A percentile compares a stretch with the other conserved stretches of the same genome.
These are phyloP conservation scores for Blastobotrys chiropterorum DNA, from an alignment of 805 yeast genomes.

Conservation along the genomic window DNA sequence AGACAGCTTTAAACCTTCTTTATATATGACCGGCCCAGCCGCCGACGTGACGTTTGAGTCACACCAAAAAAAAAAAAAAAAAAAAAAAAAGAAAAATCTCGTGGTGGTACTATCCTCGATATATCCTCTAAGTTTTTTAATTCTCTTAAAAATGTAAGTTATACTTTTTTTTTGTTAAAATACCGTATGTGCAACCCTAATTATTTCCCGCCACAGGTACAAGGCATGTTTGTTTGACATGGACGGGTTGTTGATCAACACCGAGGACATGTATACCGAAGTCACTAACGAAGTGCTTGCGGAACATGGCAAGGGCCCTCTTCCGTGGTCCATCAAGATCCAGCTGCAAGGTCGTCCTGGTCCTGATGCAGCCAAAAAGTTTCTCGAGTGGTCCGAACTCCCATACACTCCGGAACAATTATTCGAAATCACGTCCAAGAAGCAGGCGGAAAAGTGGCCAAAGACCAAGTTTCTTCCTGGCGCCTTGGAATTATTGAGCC, in stretches of 20 bases:
- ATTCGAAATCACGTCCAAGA: constrained; percentile 42
- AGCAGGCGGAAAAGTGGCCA: constrained; percentile 58
- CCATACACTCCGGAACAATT: constrained; percentile 65
- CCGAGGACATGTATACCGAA: constrained; percentile 87
- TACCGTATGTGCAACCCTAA: constrained; percentile 17
- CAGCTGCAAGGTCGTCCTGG: constrained; percentile 91
- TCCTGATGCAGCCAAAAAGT: constrained; percentile 54
- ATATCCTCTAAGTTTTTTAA: neutral
- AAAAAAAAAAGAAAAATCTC: no score
- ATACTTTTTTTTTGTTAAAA: neutral
- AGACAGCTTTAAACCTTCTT: neutral
- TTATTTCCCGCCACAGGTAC: neutral
- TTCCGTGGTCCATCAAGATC: constrained; percentile 85
- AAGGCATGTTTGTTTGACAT: constrained; percentile 75
- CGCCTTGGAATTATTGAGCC: constrained; percentile 59
- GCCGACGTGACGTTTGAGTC: neutral
- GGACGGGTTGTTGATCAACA: constrained; percentile 92
- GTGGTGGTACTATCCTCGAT: neutral
- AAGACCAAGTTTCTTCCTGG: constrained; percentile 72
- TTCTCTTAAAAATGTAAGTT: neutral
- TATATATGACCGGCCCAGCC: neutral
- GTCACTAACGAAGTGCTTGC: constrained; percentile 63
- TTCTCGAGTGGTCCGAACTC: constrained; percentile 63
- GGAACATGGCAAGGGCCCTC: constrained; percentile 64
- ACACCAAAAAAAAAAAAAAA: no score